A percentile compares a stretch with the other conserved stretches of the same genome.
These are phyloP conservation scores for Saccharomycopsis sp. DNA, from an alignment of 805 yeast genomes.

Conservation along the genomic window DNA sequence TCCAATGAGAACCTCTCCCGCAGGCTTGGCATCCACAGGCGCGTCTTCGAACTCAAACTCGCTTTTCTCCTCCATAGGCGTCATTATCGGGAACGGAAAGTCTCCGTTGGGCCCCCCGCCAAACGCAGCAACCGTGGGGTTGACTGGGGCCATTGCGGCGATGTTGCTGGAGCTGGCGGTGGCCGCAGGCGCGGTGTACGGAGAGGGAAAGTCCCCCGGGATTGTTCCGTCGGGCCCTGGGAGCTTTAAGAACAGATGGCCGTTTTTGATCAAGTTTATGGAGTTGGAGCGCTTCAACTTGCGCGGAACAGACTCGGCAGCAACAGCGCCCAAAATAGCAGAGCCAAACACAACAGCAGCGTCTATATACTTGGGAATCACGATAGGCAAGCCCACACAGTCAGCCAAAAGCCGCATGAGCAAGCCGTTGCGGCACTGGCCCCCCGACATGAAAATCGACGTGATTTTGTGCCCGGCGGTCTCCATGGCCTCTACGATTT, in stretches of 20 bases:
- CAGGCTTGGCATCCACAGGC: conserved; percentile 14
- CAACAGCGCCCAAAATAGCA: conserved; percentile 91
- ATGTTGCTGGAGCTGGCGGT: conserved; percentile 60
- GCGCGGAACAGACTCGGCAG: conserved; percentile 57
- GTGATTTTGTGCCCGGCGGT: conserved; percentile 69
- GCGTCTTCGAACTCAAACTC: conserved; percentile 26
- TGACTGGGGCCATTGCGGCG: conserved; percentile 38
- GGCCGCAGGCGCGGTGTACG: conserved; percentile 78
- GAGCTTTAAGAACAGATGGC: conserved; percentile 8
- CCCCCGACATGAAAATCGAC: conserved; percentile 87
- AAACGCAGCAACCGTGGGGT: conserved; percentile 27
- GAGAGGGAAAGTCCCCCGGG: conserved; percentile 39
- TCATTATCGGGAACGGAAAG: conserved; percentile 45
- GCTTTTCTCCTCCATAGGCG: conserved; percentile 32
- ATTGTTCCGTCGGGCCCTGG: conserved; percentile 23
- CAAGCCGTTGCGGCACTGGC: conserved; percentile 90
- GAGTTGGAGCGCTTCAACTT: conserved; percentile 28
- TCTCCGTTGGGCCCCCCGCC: conserved; percentile 24
- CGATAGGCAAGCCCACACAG: conserved; percentile 84
- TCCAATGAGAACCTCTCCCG: neutral
- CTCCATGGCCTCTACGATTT: conserved; percentile 82
- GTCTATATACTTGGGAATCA: conserved; percentile 91
- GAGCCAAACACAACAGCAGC: conserved; percentile 97
- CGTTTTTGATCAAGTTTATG: conserved; percentile 14
- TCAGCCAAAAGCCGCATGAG: conserved; percentile 87